Percentiles rank a stretch among this genome's conserved stretches.
Evolutionary conservation across 805 yeast genomes (phyloP).

Genomic region (Torulaspora maleeae): DNA sequence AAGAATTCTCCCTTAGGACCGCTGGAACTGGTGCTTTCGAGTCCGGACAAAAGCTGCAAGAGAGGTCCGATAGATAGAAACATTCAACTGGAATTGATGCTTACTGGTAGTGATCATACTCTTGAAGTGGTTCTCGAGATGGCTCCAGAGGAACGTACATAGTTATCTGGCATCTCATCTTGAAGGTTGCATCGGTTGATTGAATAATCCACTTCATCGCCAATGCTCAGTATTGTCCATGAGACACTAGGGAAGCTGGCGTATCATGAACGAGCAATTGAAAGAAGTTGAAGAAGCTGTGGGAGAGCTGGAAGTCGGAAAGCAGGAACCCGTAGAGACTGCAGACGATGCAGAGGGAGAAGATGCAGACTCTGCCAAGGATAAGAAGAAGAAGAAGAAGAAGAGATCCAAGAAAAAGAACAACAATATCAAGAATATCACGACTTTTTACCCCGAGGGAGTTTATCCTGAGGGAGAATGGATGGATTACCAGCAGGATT

Average conservation of each 20-base stretch:
- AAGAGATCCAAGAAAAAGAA: slow-evolving; percentile 55
- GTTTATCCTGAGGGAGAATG: slow-evolving; percentile 84
- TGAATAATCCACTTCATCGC: background rate
- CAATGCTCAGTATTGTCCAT: no score
- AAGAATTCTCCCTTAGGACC: no score
- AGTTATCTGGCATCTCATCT: background rate
- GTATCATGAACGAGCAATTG: slow-evolving; percentile 4
- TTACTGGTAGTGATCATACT: no score
- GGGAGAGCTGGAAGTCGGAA: background rate
- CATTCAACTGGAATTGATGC: no score
- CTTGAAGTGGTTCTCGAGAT: background rate
- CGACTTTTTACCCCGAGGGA: slow-evolving; percentile 62
- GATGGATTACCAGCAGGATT: slow-evolving; percentile 62
- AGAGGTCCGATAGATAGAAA: no score
- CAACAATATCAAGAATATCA: slow-evolving; percentile 56
- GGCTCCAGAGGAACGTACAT: background rate
- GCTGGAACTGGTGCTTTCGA: no score
- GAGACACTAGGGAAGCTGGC: background rate
- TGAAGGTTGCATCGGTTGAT: background rate
- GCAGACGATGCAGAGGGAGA: background rate
- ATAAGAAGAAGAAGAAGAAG: slow-evolving; percentile 42
- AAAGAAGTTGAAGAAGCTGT: background rate
- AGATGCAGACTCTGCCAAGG: slow-evolving; percentile 7
- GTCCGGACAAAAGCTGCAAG: no score
- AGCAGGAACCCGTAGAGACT: background rate